Percentiles rank a stretch among this genome's conserved stretches.
phyloP scores from a whole-genome alignment of 805 yeast genomes.

The Isabelozyma gotoi region DNA sequence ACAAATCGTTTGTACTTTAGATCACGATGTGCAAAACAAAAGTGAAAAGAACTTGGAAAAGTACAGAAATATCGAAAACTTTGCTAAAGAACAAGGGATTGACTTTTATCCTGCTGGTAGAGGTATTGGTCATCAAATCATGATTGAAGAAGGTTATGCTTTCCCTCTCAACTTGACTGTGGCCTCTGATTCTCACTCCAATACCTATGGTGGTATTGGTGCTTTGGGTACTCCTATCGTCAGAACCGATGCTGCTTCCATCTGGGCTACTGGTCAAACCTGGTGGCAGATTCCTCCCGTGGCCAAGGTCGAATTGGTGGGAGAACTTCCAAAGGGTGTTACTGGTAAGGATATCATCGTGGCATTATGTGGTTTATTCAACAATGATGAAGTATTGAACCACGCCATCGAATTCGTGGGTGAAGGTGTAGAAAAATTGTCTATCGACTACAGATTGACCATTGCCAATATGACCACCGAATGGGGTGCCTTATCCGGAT shows the following conservation, averaged over 20 bases:
- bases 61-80: slow-evolving; percentile 83
- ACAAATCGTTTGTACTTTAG: slow-evolving; percentile 94
- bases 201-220: slow-evolving; percentile 97
- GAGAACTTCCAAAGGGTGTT: slow-evolving; percentile 79
- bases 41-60: slow-evolving; percentile 84
- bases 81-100: slow-evolving; percentile 86
- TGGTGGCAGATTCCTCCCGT: slow-evolving; percentile 99
- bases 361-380: slow-evolving; percentile 90
- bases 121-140: slow-evolving; percentile 98
- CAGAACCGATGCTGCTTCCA: slow-evolving; percentile 97
- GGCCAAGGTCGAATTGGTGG: slow-evolving; percentile 85
- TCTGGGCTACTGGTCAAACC: slow-evolving; percentile 99
- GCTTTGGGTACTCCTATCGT: slow-evolving; percentile 96
- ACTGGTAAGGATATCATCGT: slow-evolving; percentile 97
- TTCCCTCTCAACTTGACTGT: slow-evolving; percentile 92
- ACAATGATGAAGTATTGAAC: slow-evolving; percentile 87
- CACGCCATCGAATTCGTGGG: slow-evolving; percentile 95
- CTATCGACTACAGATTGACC: slow-evolving; percentile 84
- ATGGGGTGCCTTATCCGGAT: slow-evolving; percentile 97
- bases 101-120: slow-evolving; percentile 98
- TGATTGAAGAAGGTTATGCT: slow-evolving; percentile 99
- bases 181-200: slow-evolving; percentile 97
- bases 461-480: slow-evolving; percentile 98
- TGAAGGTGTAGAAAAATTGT: slow-evolving; percentile 64
- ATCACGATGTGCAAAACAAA: slow-evolving; percentile 97